These are phyloP conservation scores for Phytophthora aleatoria DNA, from an alignment of 352 stramenopile genomes.

Conservation along the genomic window DNA sequence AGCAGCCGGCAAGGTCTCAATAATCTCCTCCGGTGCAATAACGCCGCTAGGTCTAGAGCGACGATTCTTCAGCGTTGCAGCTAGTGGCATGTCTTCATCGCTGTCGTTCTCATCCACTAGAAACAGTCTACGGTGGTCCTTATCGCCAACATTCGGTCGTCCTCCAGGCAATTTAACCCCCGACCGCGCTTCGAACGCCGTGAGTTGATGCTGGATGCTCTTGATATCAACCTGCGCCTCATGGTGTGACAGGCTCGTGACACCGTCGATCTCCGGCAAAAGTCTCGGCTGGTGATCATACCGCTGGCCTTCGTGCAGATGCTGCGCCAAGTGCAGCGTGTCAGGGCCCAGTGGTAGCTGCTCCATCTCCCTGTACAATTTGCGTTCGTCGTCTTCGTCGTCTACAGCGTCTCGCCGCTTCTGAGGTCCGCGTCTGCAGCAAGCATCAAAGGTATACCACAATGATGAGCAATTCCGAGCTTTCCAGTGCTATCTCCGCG, in stretches of 20 bases:
- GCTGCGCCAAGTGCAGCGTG: conserved; percentile 41
- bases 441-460: conserved; percentile 2
- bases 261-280: conserved; percentile 62
- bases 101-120: conserved; percentile 34
- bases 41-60: conserved; percentile 46
- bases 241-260: conserved; percentile 50
- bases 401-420: conserved; percentile 58
- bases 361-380: conserved; percentile 14
- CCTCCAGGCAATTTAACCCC: conserved; percentile 24
- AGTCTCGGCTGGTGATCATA: conserved; percentile 57
- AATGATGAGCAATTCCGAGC: conserved; percentile 10
- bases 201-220: conserved; percentile 54
- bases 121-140: conserved; percentile 32
- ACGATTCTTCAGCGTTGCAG: conserved; percentile 41
- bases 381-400: conserved; percentile 28
- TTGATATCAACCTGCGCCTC: conserved; percentile 68
- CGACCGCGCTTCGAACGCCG: conserved; percentile 47
- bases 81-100: conserved; percentile 34
- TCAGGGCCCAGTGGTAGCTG: conserved; percentile 33
- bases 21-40: conserved; percentile 75
- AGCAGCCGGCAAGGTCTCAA: conserved; percentile 68
- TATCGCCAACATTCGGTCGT: conserved; percentile 20
- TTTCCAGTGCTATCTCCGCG: conserved; percentile 4
- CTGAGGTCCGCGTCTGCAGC: conserved; percentile 43
- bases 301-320: conserved; percentile 34